Evolutionary conservation across 1,284 basidiomycete species (phyloP), one percentile per base, ranked within the genome.

Genomic region (Irpex rosettiformis): DNA sequence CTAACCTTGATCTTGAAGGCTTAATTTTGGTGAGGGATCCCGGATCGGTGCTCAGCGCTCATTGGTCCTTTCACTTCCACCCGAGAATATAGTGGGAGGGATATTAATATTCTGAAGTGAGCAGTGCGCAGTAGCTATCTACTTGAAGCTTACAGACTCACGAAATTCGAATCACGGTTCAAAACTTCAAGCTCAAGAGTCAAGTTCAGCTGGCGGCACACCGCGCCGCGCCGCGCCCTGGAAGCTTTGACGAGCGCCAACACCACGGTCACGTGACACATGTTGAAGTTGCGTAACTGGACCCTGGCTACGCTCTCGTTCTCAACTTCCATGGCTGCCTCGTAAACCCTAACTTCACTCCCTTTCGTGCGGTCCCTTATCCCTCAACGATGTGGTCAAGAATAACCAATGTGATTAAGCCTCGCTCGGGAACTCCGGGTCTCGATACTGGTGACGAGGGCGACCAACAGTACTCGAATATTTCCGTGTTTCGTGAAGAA

Each of bases 381-480:
- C 16, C 49, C 8, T 28, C 11, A 52, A 55, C 49, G 3, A 88
- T 88, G 86, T 87, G 84, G 85, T 78, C 83, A 3, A 88, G 82
- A 70, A 65, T 88, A 48, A 81, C 77, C 67, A 79, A 74, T 62
- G 81, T 76, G 37, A 74, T 87, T 64, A 85, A 81, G 62, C 63
- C 75, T 56, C 75, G 70, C 10, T 64, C 69, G 25, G 65, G 61
- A 33, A 68, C 68, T 16, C 67, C 67, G 16, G 61, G 59, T 8
- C 56, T 62, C 18, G 55, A 57, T 30, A 58, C 61, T 30, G 57
- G 73, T 37, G 76, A 72, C 58, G 71, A 76, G 57, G 81, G 85
- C 33, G 77, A 76, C 54, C 80, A 85, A 67, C 80, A 84, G 59
- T 82, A 84, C 61, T 79, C 83, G 48, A 83, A 85, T 68, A 66